Percentiles rank a stretch among this genome's conserved stretches.
These are phyloP conservation scores for Lolium multiflorum DNA, from an alignment of 176 grass and related monocot species.

Conservation along the genomic window DNA sequence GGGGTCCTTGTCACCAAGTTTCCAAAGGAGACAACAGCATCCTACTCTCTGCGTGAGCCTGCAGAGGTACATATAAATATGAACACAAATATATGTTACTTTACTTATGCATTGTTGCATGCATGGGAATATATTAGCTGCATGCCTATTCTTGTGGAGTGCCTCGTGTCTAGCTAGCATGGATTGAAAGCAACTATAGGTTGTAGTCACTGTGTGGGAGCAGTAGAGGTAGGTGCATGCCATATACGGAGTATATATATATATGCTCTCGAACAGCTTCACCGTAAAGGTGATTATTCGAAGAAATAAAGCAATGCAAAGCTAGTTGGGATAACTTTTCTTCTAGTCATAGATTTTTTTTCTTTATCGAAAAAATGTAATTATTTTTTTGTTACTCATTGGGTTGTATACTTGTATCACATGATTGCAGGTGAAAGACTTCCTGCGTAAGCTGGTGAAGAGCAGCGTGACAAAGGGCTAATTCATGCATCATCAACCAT, in stretches of 20 bases:
- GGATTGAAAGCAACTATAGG: background rate
- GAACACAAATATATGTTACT: background rate
- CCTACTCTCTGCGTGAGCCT: constrained; percentile 78
- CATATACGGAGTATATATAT: background rate
- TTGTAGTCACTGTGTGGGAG: background rate
- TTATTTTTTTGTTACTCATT: background rate
- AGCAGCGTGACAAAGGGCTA: constrained; percentile 10
- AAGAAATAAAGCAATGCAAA: background rate
- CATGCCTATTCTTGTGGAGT: constrained; percentile 10
- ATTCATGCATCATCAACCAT: background rate
- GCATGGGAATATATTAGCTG: background rate
- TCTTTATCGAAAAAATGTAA: too few relatives aligned
- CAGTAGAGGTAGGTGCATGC: constrained; percentile 2
- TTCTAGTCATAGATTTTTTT: background rate
- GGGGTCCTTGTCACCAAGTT: constrained; percentile 91
- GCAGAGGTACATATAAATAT: constrained; percentile 57
- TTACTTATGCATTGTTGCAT: background rate
- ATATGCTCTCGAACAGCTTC: too few relatives aligned
- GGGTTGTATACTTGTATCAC: background rate
- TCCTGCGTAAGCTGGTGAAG: constrained; percentile 49
- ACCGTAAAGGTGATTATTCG: background rate
- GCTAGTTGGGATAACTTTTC: background rate
- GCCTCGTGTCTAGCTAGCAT: background rate
- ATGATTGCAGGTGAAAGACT: constrained; percentile 46
- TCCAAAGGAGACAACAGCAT: constrained; percentile 86